Evolutionary conservation across 2,329 filamentous ascomycete species (phyloP).

Genomic region (Trichoderma lentiforme): DNA sequence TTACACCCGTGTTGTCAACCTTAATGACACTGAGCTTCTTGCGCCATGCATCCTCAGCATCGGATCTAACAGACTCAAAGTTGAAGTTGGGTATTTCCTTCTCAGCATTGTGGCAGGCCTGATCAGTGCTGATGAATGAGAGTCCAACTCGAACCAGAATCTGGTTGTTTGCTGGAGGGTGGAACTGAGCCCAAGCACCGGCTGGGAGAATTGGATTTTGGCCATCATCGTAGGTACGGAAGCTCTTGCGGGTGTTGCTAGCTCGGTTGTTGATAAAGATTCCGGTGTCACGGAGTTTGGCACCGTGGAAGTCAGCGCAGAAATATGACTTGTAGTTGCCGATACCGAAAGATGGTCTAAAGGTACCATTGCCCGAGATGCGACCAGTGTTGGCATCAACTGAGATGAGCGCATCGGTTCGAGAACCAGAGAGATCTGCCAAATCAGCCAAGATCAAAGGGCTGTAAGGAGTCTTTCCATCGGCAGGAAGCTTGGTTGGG

Average conservation of each 20-base stretch:
- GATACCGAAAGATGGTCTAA: constrained; percentile 58
- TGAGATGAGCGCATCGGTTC: constrained; percentile 24
- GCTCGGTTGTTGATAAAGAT: constrained; percentile 55
- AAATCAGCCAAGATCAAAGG: constrained; percentile 59
- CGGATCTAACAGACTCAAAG: constrained; percentile 54
- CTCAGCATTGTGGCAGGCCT: constrained; percentile 69
- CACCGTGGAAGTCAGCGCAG: constrained; percentile 58
- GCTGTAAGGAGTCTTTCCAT: constrained; percentile 20
- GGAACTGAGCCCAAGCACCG: constrained; percentile 64
- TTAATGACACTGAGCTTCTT: constrained; percentile 58
- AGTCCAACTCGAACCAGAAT: constrained; percentile 66
- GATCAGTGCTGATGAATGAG: constrained; percentile 64
- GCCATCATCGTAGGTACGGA: constrained; percentile 33
- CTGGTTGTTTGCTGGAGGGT: constrained; percentile 37
- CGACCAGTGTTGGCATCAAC: constrained; percentile 46
- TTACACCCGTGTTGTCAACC: constrained; percentile 53
- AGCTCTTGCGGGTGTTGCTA: constrained; percentile 40
- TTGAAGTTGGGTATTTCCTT: constrained; percentile 64
- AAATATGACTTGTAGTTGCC: constrained; percentile 57
- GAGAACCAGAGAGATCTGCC: constrained; percentile 46
- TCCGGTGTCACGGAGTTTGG: constrained; percentile 51
- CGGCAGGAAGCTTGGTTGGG: constrained; percentile 19
- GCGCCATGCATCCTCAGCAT: constrained; percentile 60
- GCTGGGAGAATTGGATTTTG: constrained; percentile 29
- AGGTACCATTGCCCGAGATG: constrained; percentile 57